Conservation (phyloP, 2,329 filamentous ascomycete genomes). For the Colletotrichum sp. region DNA sequence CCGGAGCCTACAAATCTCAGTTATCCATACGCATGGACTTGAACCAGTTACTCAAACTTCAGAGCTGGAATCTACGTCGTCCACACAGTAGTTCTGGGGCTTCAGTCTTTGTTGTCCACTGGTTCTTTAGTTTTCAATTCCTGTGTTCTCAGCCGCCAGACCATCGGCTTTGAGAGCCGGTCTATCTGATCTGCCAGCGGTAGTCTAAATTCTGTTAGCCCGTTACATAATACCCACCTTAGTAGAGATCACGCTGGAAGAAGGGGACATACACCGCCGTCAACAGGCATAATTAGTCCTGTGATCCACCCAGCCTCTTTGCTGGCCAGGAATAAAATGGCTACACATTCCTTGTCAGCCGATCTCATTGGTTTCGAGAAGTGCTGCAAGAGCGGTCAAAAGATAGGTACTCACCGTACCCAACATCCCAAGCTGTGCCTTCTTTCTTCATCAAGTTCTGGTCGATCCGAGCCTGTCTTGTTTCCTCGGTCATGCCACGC, state of each 20-base stretch:
- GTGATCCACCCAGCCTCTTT: slow-evolving; percentile 34
- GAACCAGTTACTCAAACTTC: too few relatives aligned
- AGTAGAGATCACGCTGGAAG: rapidly evolving
- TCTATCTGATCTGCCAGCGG: neutral
- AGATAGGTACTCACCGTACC: slow-evolving; percentile 22
- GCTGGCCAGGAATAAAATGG: slow-evolving; percentile 28
- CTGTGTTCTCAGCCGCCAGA: neutral
- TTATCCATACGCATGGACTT: too few relatives aligned
- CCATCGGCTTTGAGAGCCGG: neutral
- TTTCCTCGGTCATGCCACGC: slow-evolving; percentile 31
- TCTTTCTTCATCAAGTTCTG: slow-evolving; percentile 30
- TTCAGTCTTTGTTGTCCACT: neutral
- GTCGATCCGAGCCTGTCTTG: slow-evolving; percentile 28
- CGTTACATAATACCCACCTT: too few relatives aligned
- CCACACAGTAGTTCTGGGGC: too few relatives aligned
- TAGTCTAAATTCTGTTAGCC: neutral
- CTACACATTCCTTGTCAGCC: neutral
- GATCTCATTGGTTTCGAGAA: neutral
- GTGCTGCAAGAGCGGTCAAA: rapidly evolving
- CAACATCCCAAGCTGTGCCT: slow-evolving; percentile 31
- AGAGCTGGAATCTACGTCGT: too few relatives aligned
- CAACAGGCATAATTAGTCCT: slow-evolving; percentile 30
- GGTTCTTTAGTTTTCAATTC: neutral
- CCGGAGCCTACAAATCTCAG: too few relatives aligned
- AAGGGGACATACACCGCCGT: slow-evolving; percentile 28